Base-by-base conservation (phyloP, 805 yeast genomes). In the Candida easanensis region DNA sequence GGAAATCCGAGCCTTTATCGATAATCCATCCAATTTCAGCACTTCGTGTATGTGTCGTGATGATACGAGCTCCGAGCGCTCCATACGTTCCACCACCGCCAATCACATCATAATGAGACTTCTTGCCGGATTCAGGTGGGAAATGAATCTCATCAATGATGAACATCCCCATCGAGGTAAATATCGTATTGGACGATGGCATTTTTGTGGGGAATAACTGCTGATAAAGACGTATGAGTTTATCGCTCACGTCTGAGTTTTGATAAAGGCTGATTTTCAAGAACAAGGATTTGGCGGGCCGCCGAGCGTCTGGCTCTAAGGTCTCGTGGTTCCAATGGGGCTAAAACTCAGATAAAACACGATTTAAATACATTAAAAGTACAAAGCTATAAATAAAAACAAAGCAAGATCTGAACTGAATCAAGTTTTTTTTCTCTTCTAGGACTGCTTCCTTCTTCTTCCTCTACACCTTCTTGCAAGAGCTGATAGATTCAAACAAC, bases 11-110 rank as follows among this genome's bases (percentile, higher is more conserved):
- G 0, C 98, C 98, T 40, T 77, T 72, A 58, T 90, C 97, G 1
- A 89, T 73, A 10, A 90, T 76, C 66, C 90, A 84, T 2, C 81
- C 73, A n/a, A 82, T 70, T 7, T 57, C 77, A 65, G 50, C 32
- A 0, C 80, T 67, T 17, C 61, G 45, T 0, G 48, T 49, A 0
- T 55, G 44, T 0, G 77, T 73, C 8, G 76, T 57, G 1, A 79
- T 68, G 38, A 86, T 68, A 19, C 90, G 66, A 0, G 88, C 80
- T 0, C 97, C 97, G 14, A 84, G 65, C 1, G 81, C 76, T 2
- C 89, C 89, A 60, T 76, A 90, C 1, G 91, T 77, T 0, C 95
- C 97, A 2, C 90, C 98, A 2, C 98, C 98, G 0, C 98, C 98
- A 36, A 87, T 70, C 7, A 90, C 71, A 58, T 86, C 61, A 48